Conservation (phyloP, 805 yeast species). For the Hanseniaspora osmophila region DNA sequence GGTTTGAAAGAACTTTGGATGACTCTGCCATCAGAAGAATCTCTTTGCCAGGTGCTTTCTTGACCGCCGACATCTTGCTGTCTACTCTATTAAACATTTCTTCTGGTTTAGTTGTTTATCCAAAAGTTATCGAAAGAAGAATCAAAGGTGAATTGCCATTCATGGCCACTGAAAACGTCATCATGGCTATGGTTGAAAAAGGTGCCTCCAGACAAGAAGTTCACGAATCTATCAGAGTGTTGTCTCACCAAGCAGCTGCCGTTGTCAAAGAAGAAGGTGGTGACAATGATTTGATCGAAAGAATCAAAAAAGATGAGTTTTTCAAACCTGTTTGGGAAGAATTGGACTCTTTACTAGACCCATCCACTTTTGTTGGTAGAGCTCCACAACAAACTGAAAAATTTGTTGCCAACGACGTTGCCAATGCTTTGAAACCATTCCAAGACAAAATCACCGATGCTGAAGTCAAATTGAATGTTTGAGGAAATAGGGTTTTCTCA, state of each 20-base stretch:
- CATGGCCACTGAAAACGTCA: conserved; percentile 98
- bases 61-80: conserved; percentile 86
- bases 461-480: conserved; percentile 71
- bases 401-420: conserved; percentile 74
- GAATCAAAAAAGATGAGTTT: conserved; percentile 63
- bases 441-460: conserved; percentile 44
- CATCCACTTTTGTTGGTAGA: conserved; percentile 91
- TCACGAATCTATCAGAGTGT: conserved; percentile 92
- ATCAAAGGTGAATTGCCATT: conserved; percentile 89
- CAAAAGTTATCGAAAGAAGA: conserved; percentile 95
- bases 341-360: conserved; percentile 70
- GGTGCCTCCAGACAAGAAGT: conserved; percentile 98
- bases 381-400: conserved; percentile 97
- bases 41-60: conserved; percentile 88
- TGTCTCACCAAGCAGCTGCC: conserved; percentile 92
- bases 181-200: conserved; percentile 98
- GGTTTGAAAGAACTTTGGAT: conserved; percentile 98
- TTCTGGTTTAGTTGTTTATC: conserved; percentile 92
- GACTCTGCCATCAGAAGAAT: conserved; percentile 97
- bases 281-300: conserved; percentile 88
- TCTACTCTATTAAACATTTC: conserved; percentile 84
- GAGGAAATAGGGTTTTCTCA: conserved; percentile 8
- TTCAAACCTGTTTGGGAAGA: conserved; percentile 83
- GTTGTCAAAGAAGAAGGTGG: conserved; percentile 98
- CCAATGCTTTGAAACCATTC: conserved; percentile 63